A percentile compares a stretch with the other conserved stretches of the same genome.
Conservation (phyloP, 1,284 basidiomycete genomes). For the Apiotrichum sp. region DNA sequence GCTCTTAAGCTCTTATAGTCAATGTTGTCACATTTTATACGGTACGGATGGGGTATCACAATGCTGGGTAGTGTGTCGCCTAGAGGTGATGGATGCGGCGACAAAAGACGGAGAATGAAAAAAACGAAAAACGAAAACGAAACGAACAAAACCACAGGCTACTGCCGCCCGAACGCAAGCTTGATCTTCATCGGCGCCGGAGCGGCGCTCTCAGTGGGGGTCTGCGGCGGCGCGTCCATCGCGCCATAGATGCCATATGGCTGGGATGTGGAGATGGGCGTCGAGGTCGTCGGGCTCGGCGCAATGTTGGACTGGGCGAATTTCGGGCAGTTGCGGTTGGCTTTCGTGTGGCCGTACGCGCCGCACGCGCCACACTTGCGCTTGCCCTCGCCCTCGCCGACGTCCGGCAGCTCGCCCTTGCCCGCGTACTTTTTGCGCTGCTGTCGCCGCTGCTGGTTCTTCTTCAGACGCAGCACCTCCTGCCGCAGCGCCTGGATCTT, state of each 20-base stretch:
- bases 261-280: conserved; percentile 18
- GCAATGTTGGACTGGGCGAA: conserved; percentile 55
- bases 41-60: background rate
- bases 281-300: conserved; percentile 25
- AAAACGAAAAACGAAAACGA: no score
- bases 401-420: conserved; percentile 27
- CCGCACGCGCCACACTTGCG: conserved; percentile 89
- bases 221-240: conserved; percentile 13
- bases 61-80: background rate
- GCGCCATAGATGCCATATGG: conserved; percentile 20
- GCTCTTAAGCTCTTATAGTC: no score
- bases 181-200: conserved; percentile 24
- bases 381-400: conserved; percentile 48
- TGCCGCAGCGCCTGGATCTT: conserved; percentile 59
- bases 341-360: conserved; percentile 94
- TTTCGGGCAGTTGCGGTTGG: conserved; percentile 88
- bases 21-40: no score
- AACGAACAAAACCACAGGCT: background rate
- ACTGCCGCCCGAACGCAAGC: conserved; percentile 16
- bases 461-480: conserved; percentile 89
- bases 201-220: conserved; percentile 1
- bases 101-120: no score
- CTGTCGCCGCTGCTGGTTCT: conserved; percentile 75
- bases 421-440: conserved; percentile 64
- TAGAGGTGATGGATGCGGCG: background rate